Base-by-base conservation (phyloP, 208 protist genomes). In the Leishmania amazonensis region DNA sequence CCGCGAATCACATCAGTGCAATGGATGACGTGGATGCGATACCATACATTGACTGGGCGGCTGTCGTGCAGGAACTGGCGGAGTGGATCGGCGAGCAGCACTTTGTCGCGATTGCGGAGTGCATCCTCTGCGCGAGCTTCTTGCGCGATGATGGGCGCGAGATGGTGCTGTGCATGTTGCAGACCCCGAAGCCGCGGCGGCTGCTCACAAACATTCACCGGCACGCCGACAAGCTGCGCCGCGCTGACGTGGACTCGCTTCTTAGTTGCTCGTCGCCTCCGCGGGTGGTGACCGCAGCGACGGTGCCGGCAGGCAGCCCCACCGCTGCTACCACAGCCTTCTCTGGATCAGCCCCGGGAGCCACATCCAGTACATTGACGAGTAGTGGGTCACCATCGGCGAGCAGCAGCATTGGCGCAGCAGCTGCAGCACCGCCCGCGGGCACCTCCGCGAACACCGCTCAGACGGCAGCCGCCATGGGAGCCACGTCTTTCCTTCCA, bases 111-210 rank as follows among this genome's bases (percentile, higher is more conserved):
- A 70, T 89, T 19, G 93, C 90, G 6, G 89, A 92, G 83, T 91
- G 87, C 68, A 81, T 90, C 45, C 73, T 96, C 5, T 96, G 93
- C 67, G 85, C 89, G 42, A 93, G 88, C 80, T 92, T 97, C 64
- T 82, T 96, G 54, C 88, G 87, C 76, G 90, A 97, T 78, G 88
- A 94, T 75, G 93, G 92, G 54, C 83, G 89, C 58, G 93, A 97
- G 86, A 83, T 97, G 57, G 80, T 97, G 81, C 81, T 92, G 72
- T 95, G 89, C 89, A 88, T 95, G 70, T 78, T 97, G 42, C 94
- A 96, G 80, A 81, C 92, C 64, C 89, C 89, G 17, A 87, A 91
- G 75, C 84, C 84, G 21, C 77, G 79, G 17, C 38, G 57, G 53
- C 35, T 86, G 57, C 80, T 87, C 45, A 75, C 79, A 13, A 85